phyloP scores from a whole-genome alignment of 2,329 filamentous ascomycete species.

The Fusarium sp. region DNA sequence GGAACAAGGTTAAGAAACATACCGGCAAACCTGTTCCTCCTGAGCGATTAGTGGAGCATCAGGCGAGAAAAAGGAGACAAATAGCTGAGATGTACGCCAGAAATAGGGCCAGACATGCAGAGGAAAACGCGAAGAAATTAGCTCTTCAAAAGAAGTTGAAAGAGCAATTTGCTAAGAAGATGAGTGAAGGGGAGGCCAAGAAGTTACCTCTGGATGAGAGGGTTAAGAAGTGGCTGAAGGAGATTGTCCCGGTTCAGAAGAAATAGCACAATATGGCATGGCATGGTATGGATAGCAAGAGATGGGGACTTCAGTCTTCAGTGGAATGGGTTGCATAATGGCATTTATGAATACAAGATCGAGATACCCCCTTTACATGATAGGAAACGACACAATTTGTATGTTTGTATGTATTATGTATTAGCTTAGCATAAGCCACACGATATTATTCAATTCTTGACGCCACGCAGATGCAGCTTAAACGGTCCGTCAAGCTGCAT shows the following conservation, averaged over 20 bases:
- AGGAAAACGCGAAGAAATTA: slow-evolving; percentile 2
- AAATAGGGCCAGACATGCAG: slow-evolving; percentile 2
- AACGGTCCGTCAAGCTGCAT: neutral
- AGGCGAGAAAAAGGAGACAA: neutral
- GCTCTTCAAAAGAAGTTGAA: slow-evolving; percentile 19
- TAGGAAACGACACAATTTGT: slow-evolving; percentile 7
- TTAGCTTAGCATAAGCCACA: neutral
- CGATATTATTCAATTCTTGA: neutral
- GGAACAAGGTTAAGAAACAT: slow-evolving; percentile 9
- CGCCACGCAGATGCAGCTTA: slow-evolving; percentile 10
- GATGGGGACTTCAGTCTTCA: neutral
- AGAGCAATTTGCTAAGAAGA: slow-evolving; percentile 28
- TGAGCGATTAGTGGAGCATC: slow-evolving; percentile 4
- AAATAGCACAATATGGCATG: neutral
- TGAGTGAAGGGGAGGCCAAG: slow-evolving; percentile 36
- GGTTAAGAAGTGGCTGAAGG: slow-evolving; percentile 37
- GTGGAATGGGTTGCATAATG: slow-evolving; percentile 1
- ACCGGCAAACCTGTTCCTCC: slow-evolving; percentile 25
- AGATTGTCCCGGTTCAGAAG: slow-evolving; percentile 19
- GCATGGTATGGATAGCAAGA: slow-evolving; percentile 1
- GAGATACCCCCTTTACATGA: slow-evolving; percentile 32
- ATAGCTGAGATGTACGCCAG: neutral
- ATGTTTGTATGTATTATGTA: neutral
- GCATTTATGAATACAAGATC: slow-evolving; percentile 31
- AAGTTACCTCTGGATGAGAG: slow-evolving; percentile 36